Percentiles rank a stretch among this genome's conserved stretches.
These are phyloP conservation scores for Panus rudis DNA, from an alignment of 768 basidiomycete species.

Conservation along the genomic window DNA sequence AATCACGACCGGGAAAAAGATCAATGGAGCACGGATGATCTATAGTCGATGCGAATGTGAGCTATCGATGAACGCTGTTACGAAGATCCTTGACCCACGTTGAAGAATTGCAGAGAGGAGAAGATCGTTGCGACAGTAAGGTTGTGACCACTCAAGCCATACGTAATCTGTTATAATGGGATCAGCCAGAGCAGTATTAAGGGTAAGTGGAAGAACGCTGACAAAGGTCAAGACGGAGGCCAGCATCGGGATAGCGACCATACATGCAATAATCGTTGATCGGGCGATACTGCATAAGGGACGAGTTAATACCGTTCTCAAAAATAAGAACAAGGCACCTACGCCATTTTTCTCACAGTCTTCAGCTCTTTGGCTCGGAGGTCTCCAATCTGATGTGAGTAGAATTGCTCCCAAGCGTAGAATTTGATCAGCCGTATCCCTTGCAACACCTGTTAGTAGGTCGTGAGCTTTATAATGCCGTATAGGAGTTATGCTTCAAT, in stretches of 20 bases:
- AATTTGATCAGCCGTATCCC: constrained; percentile 91
- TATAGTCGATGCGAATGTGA: constrained; percentile 19
- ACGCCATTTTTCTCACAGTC: constrained; percentile 36
- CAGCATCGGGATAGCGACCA: constrained; percentile 52
- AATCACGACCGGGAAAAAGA: constrained; percentile 50
- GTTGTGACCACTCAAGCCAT: constrained; percentile 50
- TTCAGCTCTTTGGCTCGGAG: constrained; percentile 67
- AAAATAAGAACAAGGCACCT: constrained; percentile 5
- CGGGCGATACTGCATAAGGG: constrained; percentile 16
- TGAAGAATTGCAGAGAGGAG: constrained; percentile 81
- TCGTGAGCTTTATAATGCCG: not conserved
- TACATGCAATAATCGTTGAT: constrained; percentile 32
- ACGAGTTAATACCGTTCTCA: not conserved
- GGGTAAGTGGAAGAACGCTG: not conserved
- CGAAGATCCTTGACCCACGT: constrained; percentile 56
- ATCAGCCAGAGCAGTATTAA: not conserved
- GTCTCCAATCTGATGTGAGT: constrained; percentile 60
- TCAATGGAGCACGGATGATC: constrained; percentile 54
- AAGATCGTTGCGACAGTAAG: constrained; percentile 73
- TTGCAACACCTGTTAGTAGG: constrained; percentile 42
- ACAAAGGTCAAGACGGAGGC: constrained; percentile 74
- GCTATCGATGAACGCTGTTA: not conserved
- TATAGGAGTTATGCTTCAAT: not conserved
- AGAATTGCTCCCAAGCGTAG: constrained; percentile 84
- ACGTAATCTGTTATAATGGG: constrained; percentile 44